phyloP scores from a whole-genome alignment of 768 basidiomycete genomes.

The Leccinum fibrillosum region DNA sequence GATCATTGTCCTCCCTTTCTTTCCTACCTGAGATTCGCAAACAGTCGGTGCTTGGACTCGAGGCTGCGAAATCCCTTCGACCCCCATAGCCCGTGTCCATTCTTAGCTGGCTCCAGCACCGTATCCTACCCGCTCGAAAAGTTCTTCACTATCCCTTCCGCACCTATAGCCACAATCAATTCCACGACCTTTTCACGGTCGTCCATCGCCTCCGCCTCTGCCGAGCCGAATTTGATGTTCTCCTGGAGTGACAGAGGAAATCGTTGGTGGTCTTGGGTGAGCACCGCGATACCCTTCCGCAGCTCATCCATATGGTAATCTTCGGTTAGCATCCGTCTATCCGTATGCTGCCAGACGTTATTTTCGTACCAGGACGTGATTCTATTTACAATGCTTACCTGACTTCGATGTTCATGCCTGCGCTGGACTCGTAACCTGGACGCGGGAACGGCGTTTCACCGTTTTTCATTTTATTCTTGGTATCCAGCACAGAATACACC shows the following conservation, averaged over 20 bases:
- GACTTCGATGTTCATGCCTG: slow-evolving; percentile 19
- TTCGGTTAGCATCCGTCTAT: slow-evolving; percentile 35
- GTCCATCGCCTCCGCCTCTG: no score
- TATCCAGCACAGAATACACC: slow-evolving; percentile 22
- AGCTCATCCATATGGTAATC: slow-evolving; percentile 32
- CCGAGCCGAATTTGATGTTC: no score
- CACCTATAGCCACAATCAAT: no score
- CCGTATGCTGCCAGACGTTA: slow-evolving; percentile 33
- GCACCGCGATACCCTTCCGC: slow-evolving; percentile 37
- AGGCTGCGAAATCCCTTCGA: no score
- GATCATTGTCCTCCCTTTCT: no score
- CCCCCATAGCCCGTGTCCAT: no score
- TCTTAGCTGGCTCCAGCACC: no score
- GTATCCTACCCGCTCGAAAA: no score
- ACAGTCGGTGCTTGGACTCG: no score
- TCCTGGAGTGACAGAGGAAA: slow-evolving; percentile 39
- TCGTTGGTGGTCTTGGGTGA: slow-evolving; percentile 39
- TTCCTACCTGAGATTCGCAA: no score
- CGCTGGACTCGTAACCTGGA: background rate
- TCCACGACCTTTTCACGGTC: no score
- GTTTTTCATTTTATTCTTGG: slow-evolving; percentile 25
- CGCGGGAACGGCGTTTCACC: slow-evolving; percentile 23
- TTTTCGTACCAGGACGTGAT: background rate
- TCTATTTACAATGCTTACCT: slow-evolving; percentile 5
- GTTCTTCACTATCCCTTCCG: no score